Evolutionary conservation across 257 asterid genomes (phyloP).

Genomic region (Capsicum pubescens): DNA sequence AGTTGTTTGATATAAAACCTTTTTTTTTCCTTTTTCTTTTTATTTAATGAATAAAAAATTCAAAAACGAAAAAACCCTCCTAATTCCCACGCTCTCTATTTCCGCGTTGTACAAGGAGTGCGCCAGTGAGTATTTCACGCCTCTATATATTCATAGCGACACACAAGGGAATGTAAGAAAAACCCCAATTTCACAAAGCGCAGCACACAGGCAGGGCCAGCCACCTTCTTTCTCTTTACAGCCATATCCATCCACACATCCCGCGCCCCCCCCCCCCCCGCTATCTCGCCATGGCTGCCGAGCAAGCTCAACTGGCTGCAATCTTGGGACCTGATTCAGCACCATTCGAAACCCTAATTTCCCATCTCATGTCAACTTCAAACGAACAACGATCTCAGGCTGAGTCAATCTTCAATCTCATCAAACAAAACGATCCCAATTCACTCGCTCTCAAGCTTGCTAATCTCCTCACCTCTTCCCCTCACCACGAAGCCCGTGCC

Average conservation of each 20-base stretch:
- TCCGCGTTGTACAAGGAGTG: not conserved
- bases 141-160: slow-evolving; percentile 28
- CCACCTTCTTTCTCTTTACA: not conserved
- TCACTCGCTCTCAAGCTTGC: slow-evolving; percentile 73
- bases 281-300: slow-evolving; percentile 60
- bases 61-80: not conserved
- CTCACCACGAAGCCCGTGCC: slow-evolving; percentile 69
- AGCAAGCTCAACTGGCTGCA: slow-evolving; percentile 81
- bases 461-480: slow-evolving; percentile 64
- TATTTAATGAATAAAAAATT: slow-evolving; percentile 11
- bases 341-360: slow-evolving; percentile 74
- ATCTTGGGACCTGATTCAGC: slow-evolving; percentile 83
- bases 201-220: slow-evolving; percentile 8
- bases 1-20: too few relatives aligned
- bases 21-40: not conserved
- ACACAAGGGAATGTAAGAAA: not conserved
- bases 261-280: not conserved
- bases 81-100: slow-evolving; percentile 20
- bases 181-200: slow-evolving; percentile 22
- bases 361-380: slow-evolving; percentile 82
- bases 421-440: slow-evolving; percentile 88
- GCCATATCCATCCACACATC: slow-evolving; percentile 21
- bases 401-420: slow-evolving; percentile 72
- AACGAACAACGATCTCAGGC: slow-evolving; percentile 95
- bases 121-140: slow-evolving; percentile 24